Base-by-base conservation (phyloP, 2,329 filamentous ascomycete genomes). In the Sporothrix mexicana region DNA sequence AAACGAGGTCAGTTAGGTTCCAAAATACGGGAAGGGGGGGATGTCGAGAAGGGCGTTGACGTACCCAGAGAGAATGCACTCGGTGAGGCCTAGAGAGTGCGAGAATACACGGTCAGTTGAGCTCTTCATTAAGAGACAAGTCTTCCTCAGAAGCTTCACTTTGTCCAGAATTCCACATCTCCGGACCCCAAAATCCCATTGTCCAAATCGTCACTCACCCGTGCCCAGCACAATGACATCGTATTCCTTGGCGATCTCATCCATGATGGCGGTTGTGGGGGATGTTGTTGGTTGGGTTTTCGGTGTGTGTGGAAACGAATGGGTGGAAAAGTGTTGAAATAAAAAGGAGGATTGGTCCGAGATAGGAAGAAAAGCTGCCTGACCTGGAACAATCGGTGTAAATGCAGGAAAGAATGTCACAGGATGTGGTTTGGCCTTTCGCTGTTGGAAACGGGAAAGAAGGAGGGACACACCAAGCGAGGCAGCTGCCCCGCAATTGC, bases 151-250 rank as follows among this genome's bases (percentile, higher is more conserved):
- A 62, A 20, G 13, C 36, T 23, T 5, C 30, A n/a, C 9, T 6
- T 13, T 45, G 9, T 20, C 5, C 7, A 23, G 20, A 5, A 47
- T 47, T 64, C n/a, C 41, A 15, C 9, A 13, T 43, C 41, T 20
- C 41, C 10, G 41, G 47, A 8, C 23, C 3, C 64, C 43, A 62
- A 12, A 7, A 36, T 25, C 43, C 41, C 23, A 43, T 7, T 15
- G 10, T 25, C 45, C 5, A 9, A n/a, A 36, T 36, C 30, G 30
- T 17, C 9, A 73, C 89, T 81, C 87, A 97, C 94, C 95, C 83
- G 96, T 99, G 88, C 96, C 96, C 82, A 99, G 90, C 82, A 99
- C 96, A 82, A 99, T 91, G 84, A 98, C 93, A 89, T 99, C 96
- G 89, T 99, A 99, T 85, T 98, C 95, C 82, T 94, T 93, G 78